phyloP scores from a whole-genome alignment of 768 basidiomycete species.

The Podaxis mareebaensis region DNA sequence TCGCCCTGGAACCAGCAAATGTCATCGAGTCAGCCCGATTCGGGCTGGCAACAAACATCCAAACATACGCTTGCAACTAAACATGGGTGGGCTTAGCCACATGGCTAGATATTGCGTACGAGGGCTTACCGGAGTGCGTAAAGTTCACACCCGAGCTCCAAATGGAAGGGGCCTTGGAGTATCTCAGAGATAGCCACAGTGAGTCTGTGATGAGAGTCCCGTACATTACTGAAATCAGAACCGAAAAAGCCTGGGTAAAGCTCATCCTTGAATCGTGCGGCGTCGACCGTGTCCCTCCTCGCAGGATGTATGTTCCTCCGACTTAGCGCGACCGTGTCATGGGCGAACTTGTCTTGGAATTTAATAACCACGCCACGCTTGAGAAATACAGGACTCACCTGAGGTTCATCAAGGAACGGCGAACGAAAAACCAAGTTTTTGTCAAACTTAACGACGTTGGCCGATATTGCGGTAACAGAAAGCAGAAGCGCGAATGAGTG shows the following conservation, averaged over 20 bases:
- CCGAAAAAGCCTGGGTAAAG: slow-evolving; percentile 53
- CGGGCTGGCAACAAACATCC: no score
- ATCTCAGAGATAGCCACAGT: background rate
- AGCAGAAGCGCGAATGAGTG: slow-evolving; percentile 5
- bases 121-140: slow-evolving; percentile 41
- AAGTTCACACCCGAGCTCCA: slow-evolving; percentile 54
- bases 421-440: slow-evolving; percentile 43
- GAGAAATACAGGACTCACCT: slow-evolving; percentile 25
- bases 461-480: slow-evolving; percentile 17
- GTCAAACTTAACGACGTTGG: slow-evolving; percentile 29
- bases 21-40: background rate
- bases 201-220: background rate
- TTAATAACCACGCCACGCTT: background rate
- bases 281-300: slow-evolving; percentile 36
- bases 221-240: slow-evolving; percentile 48
- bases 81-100: background rate
- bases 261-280: slow-evolving; percentile 43
- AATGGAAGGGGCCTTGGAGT: slow-evolving; percentile 31
- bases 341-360: slow-evolving; percentile 32
- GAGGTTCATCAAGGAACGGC: slow-evolving; percentile 35
- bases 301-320: slow-evolving; percentile 32
- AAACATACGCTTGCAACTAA: slow-evolving; percentile 48
- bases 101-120: background rate
- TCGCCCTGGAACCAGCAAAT: slow-evolving; percentile 42
- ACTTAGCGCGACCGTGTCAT: slow-evolving; percentile 37